These are phyloP conservation scores for Vicia sativa DNA, from an alignment of 306 rosid genomes.

Conservation along the genomic window DNA sequence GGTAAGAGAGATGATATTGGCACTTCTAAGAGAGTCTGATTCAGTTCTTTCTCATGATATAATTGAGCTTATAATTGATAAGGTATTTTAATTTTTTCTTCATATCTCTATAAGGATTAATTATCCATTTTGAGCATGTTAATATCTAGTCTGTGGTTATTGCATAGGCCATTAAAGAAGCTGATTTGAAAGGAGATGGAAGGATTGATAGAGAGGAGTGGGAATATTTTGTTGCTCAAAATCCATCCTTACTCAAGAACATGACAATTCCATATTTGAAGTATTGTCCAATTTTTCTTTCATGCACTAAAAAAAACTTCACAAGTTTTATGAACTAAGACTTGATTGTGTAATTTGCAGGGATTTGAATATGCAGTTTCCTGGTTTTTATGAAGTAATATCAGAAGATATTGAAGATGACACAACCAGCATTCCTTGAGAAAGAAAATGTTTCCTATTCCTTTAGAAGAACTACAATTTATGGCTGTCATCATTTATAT, in stretches of 20 bases:
- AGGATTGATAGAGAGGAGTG: conserved; percentile 53
- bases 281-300: conserved; percentile 38
- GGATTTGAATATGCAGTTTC: conserved; percentile 53
- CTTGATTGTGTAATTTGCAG: conserved; percentile 39
- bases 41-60: conserved; percentile 54
- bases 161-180: conserved; percentile 56
- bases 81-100: conserved; percentile 37
- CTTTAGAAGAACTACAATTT: too few relatives aligned
- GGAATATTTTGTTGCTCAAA: conserved; percentile 43
- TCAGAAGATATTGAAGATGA: conserved; percentile 38
- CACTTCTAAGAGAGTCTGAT: conserved; percentile 56
- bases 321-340: too few relatives aligned
- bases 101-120: background rate
- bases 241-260: conserved; percentile 63
- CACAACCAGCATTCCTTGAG: conserved; percentile 1
- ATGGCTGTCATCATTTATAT: too few relatives aligned
- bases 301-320: background rate
- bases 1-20: conserved; percentile 63
- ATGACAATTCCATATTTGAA: conserved; percentile 66
- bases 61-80: conserved; percentile 52
- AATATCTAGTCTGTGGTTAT: background rate
- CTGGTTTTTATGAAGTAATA: conserved; percentile 20
- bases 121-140: conserved; percentile 4
- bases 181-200: conserved; percentile 62
- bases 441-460: background rate